Evolutionary conservation across 2,329 filamentous ascomycete genomes (phyloP), one percentile per base, ranked within the genome.

Genomic region (Coniosporium tulheliwenetii): DNA sequence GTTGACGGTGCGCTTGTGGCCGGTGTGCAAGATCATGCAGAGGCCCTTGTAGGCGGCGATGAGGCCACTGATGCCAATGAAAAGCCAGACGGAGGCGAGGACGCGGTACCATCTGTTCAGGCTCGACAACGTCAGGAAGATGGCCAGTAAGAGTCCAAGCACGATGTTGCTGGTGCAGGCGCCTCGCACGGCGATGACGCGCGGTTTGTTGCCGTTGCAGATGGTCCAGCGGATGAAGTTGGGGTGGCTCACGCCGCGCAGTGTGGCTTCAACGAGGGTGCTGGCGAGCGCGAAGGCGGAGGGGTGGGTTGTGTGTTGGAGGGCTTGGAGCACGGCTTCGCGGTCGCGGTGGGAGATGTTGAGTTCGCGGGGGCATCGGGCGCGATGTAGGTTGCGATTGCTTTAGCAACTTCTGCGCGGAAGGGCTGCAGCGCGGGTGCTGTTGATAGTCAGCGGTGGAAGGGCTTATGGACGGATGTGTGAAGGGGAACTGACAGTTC

Each of bases 301-400:
- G 1, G 65, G 64, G 47, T 68, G 65, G 2, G 64, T 67, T 0
- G 65, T 67, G 30, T 61, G 55, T 38, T 60, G 53, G 0, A 60
- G 50, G 0, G 63, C 63, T 13, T 59, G 57, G 15, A 65, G 55
- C 13, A 64, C 63, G 9, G 55, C 50, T 4, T 52, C 50, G 16
- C 62, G 59, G 42, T 66, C 62, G n/a, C 52, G 45, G 10, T 53
- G 47, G 1, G 61, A 54, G 8, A 67, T 51, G 26, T 58, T 57
- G 9, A 68, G 54, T 9, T 56, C 56, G 8, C 61, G 53, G 59
- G 57, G 0, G 56, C 53, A 35, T 48, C 47, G 1, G 54, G 49
- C 19, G 49, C 50, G 41, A 69, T 54, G 49, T 68, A 69, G 37
- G 62, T 61, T 9, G 48, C 51, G 4, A 57, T 56, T 26, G 64